These are phyloP conservation scores for Berberis thunbergii DNA, from an alignment of 164 flowering plant genomes.

Conservation along the genomic window DNA sequence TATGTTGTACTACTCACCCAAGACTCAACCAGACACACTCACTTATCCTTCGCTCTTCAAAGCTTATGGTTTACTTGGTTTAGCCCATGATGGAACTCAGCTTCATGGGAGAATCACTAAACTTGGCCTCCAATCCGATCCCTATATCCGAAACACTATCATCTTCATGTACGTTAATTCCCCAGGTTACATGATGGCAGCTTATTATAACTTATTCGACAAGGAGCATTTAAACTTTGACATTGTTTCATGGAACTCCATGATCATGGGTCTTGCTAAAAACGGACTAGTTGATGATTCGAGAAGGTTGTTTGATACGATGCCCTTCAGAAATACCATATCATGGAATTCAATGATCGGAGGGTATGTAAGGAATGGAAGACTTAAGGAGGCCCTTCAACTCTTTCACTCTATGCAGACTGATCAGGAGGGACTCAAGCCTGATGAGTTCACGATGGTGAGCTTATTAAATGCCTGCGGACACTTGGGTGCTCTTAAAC, in stretches of 20 bases:
- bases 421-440: conserved; percentile 23
- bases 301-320: conserved; percentile 40
- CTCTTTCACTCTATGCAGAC: conserved; percentile 53
- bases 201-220: conserved; percentile 34
- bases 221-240: conserved; percentile 30
- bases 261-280: conserved; percentile 60
- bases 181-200: conserved; percentile 38
- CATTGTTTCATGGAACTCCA: conserved; percentile 66
- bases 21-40: conserved; percentile 21
- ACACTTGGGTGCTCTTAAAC: conserved; percentile 47
- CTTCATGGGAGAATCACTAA: conserved; percentile 66
- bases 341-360: conserved; percentile 81
- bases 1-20: conserved; percentile 38
- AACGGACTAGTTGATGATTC: conserved; percentile 47
- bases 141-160: conserved; percentile 50
- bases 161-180: conserved; percentile 55
- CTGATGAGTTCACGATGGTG: conserved; percentile 55
- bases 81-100: conserved; percentile 46
- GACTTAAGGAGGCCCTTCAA: conserved; percentile 40
- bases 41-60: conserved; percentile 77
- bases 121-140: conserved; percentile 43
- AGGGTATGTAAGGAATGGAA: conserved; percentile 72
- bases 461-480: conserved; percentile 66
- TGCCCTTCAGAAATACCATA: conserved; percentile 37
- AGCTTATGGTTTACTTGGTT: conserved; percentile 56